Percentiles rank a stretch among this genome's conserved stretches.
phyloP scores from a whole-genome alignment of 1,139 yeast species.

The Yamadazyma sp. region DNA sequence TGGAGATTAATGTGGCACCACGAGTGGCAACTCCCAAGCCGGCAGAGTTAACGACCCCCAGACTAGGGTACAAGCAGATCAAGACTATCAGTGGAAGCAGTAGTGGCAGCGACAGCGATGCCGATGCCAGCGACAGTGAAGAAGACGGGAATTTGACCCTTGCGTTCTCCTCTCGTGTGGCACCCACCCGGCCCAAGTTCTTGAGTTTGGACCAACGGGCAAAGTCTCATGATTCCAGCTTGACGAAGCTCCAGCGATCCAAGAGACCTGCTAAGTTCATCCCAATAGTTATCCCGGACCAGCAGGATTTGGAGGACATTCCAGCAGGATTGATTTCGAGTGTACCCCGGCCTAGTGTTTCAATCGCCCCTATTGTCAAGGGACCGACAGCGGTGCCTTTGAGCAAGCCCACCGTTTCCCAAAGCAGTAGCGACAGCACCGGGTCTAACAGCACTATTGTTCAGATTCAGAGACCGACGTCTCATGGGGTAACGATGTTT shows the following conservation, averaged over 20 bases:
- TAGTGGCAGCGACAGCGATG: constrained; percentile 19
- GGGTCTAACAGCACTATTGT: not conserved
- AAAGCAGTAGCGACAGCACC: not conserved
- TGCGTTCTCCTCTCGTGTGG: constrained; percentile 48
- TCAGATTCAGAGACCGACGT: not conserved
- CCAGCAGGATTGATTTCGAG: constrained; percentile 37
- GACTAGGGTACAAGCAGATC: not conserved
- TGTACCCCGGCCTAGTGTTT: constrained; percentile 24
- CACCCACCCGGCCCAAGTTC: constrained; percentile 37
- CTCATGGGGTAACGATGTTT: not conserved
- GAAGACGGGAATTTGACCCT: constrained; percentile 53
- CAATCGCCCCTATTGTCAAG: constrained; percentile 12
- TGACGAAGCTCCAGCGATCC: constrained; percentile 19
- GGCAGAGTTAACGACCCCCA: not conserved
- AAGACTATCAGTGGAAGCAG: not conserved
- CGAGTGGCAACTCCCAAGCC: not conserved
- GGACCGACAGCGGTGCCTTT: not conserved
- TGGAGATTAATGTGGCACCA: constrained; percentile 5
- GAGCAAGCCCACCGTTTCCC: not conserved
- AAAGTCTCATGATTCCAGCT: constrained; percentile 45
- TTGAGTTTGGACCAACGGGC: constrained; percentile 36
- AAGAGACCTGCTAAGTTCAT: constrained; percentile 9
- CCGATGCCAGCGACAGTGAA: constrained; percentile 34
- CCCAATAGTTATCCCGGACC: constrained; percentile 15
- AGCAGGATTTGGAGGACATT: constrained; percentile 44